A percentile compares a stretch with the other conserved stretches of the same genome.
Conservation (phyloP, 2,329 filamentous ascomycete species). For the Trichoderma afroharzianum region DNA sequence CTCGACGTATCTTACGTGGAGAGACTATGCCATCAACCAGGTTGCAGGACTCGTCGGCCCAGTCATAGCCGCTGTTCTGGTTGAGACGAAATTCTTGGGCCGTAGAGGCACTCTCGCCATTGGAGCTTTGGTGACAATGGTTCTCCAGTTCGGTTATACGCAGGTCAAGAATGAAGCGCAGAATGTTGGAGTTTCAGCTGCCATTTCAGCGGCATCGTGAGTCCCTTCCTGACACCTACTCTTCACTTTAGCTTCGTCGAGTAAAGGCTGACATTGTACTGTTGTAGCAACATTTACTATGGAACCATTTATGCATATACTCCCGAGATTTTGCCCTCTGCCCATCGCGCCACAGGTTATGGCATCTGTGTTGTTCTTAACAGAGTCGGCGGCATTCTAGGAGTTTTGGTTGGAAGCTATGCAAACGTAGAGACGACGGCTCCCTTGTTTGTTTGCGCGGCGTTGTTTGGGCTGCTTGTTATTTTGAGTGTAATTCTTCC, state of each 20-base stretch:
- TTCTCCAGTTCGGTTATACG: slow-evolving; percentile 19
- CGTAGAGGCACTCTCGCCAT: slow-evolving; percentile 11
- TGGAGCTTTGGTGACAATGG: slow-evolving; percentile 11
- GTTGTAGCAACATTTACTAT: slow-evolving; percentile 15
- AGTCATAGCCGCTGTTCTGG: slow-evolving; percentile 3
- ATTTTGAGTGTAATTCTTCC: slow-evolving; percentile 17
- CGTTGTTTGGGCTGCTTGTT: slow-evolving; percentile 17
- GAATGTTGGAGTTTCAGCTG: slow-evolving; percentile 17
- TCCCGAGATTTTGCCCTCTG: slow-evolving; percentile 17
- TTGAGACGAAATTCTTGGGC: slow-evolving; percentile 16
- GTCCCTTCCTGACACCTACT: neutral
- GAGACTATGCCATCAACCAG: slow-evolving; percentile 19
- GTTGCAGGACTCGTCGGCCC: slow-evolving; percentile 15
- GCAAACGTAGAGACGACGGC: slow-evolving; percentile 19
- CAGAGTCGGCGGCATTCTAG: slow-evolving; percentile 17
- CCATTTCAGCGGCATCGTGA: slow-evolving; percentile 18
- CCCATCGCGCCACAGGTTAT: slow-evolving; percentile 18
- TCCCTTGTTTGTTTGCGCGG: slow-evolving; percentile 18
- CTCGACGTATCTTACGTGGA: slow-evolving; percentile 19
- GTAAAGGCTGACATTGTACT: neutral
- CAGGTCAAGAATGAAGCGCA: slow-evolving; percentile 17
- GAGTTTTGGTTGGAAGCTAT: slow-evolving; percentile 17
- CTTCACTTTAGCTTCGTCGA: neutral
- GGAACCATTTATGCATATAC: slow-evolving; percentile 19
- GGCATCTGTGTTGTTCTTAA: slow-evolving; percentile 18